Evolutionary conservation across 2,329 filamentous ascomycete species (phyloP), one percentile per base, ranked within the genome.

Genomic region (Blastomyces parvus): DNA sequence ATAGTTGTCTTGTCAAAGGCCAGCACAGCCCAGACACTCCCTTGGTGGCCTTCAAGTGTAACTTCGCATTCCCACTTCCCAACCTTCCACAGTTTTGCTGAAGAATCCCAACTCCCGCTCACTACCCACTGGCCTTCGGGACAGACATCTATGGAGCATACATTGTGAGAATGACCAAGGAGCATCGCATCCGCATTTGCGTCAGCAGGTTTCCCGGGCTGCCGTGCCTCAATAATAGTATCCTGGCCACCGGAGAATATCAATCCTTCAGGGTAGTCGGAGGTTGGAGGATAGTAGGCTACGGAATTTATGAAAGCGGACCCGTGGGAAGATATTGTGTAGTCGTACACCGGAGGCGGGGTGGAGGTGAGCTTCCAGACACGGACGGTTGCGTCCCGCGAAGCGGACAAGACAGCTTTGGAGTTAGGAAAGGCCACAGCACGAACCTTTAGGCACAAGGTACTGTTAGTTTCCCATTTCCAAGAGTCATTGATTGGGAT

Each of bases 21-120:
- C 63, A 97, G 76, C 4, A 97, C 91, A n/a, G 88, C 88, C 93
- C 92, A 97, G 17, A 99, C 91, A 59, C 88, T 88, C 48, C 85
- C 89, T 62, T 88, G 84, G 71, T 97, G 91, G 5, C 90, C 91
- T 56, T 84, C 78, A 22, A 99, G 80, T 57, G 88, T 79, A 40
- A 86, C 78, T 67, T 89, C 84, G 11, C 84, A 84, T 72, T 95
- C 91, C 90, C 93, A 97, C 68, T 88, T 91, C 50, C 85, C 84
- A n/a, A 94, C 80, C 66, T 82, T 83, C 94, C 94, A 99, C 61
- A 97, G 79, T 62, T 91, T 87, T 36, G 91, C 92, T 67, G 91
- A 88, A 38, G 85, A 85, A 75, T 99, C 94, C 94, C 94, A 99
- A 70, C 92, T 90, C 40, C 93, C 94, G 67, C 93, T 97, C 57